Conservation (phyloP, 2,329 filamentous ascomycete species). For the Hypoxylon sp. region DNA sequence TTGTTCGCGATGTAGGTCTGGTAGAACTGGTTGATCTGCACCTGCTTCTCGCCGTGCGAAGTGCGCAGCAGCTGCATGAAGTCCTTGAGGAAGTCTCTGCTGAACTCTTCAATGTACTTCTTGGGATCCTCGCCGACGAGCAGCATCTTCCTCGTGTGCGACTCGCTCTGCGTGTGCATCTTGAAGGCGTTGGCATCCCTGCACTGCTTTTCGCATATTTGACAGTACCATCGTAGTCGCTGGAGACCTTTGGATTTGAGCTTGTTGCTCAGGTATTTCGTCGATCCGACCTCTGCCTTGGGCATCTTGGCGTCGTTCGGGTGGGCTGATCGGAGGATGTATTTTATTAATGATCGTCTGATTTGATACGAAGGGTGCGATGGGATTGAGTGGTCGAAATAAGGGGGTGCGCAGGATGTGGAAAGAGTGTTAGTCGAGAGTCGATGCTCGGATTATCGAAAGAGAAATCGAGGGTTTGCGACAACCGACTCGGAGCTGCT, state of each 20-base stretch:
- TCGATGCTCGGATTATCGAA: neutral
- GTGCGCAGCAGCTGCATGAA: slow-evolving; percentile 81
- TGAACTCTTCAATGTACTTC: slow-evolving; percentile 83
- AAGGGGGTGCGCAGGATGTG: neutral
- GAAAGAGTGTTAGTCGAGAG: neutral
- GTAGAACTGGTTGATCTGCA: slow-evolving; percentile 93
- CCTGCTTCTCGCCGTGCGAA: slow-evolving; percentile 87
- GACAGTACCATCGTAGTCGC: slow-evolving; percentile 90
- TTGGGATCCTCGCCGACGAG: slow-evolving; percentile 87
- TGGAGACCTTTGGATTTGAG: slow-evolving; percentile 83
- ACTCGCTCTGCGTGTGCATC: slow-evolving; percentile 71
- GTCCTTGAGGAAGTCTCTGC: slow-evolving; percentile 79
- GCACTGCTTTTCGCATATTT: slow-evolving; percentile 78
- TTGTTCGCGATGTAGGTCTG: slow-evolving; percentile 91
- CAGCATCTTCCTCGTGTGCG: slow-evolving; percentile 77
- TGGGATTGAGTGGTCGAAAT: neutral
- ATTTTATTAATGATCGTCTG: neutral
- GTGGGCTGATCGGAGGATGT: neutral
- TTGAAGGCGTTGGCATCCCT: slow-evolving; percentile 92
- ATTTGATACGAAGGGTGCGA: neutral
- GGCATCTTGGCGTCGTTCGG: slow-evolving; percentile 69
- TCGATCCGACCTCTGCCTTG: slow-evolving; percentile 88
- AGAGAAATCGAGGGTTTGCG: slow-evolving; percentile 2
- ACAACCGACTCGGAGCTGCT: neutral
- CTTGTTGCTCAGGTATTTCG: slow-evolving; percentile 90